A percentile compares a stretch with the other conserved stretches of the same genome.
These are phyloP conservation scores for Metroxylon sagu DNA, from an alignment of 176 grass and related monocot genomes.

Conservation along the genomic window DNA sequence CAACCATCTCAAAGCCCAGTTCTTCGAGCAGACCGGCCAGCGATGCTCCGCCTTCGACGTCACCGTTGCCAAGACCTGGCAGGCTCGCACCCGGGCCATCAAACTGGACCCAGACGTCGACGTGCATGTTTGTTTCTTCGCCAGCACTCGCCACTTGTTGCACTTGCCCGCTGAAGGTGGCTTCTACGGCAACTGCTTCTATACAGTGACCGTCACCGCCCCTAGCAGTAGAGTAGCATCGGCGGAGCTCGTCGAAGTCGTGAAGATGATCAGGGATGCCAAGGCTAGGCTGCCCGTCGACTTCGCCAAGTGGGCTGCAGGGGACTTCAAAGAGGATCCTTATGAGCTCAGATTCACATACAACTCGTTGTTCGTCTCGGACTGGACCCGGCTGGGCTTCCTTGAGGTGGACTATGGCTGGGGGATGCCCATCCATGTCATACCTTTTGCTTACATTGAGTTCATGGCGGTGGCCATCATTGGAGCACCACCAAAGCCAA, in stretches of 20 bases:
- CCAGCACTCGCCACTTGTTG: constrained; percentile 68
- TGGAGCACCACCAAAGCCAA: constrained; percentile 46
- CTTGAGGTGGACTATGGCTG: constrained; percentile 79
- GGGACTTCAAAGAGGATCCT: constrained; percentile 41
- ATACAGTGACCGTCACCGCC: constrained; percentile 45
- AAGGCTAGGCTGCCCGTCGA: constrained; percentile 42
- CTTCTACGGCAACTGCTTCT: constrained; percentile 99
- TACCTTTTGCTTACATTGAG: constrained; percentile 58
- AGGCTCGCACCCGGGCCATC: constrained; percentile 57
- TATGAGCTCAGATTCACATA: constrained; percentile 66
- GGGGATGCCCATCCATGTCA: constrained; percentile 46
- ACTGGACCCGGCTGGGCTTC: constrained; percentile 71
- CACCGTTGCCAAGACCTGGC: constrained; percentile 65
- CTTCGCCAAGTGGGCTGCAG: constrained; percentile 58
- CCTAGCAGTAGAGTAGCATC: constrained; percentile 11
- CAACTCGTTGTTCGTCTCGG: constrained; percentile 71
- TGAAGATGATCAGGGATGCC: constrained; percentile 48
- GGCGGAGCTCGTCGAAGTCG: constrained; percentile 40
- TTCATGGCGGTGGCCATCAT: constrained; percentile 85
- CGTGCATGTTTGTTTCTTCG: constrained; percentile 77
- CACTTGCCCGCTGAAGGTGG: constrained; percentile 15
- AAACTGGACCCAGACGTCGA: constrained; percentile 1
- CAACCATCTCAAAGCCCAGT: constrained; percentile 41
- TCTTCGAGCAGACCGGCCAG: constrained; percentile 36
- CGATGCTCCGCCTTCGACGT: constrained; percentile 88